Base-by-base conservation (phyloP, 1,284 basidiomycete genomes). In the Termitomyces sp. region DNA sequence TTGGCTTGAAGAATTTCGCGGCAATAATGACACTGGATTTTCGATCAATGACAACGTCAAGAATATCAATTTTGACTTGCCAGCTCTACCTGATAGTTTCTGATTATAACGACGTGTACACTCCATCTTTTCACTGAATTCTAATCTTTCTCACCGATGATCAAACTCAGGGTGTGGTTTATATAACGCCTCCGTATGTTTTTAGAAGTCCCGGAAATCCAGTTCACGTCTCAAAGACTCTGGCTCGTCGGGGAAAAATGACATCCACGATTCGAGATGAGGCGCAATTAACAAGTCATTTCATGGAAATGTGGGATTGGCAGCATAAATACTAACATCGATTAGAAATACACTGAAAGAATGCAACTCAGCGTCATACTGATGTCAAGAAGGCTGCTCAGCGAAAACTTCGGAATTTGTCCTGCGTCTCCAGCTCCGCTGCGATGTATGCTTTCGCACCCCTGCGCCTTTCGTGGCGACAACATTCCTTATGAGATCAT, bases 381-480 rank as follows among this genome's bases (percentile, higher is more conserved):
- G 10, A 31, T n/a, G 15, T 53, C 30, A 43, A 47, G 26, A 77
- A 0, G 73, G 76, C 52, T 80, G 78, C 59, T 76, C 78, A 4
- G 79, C 79, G 47, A 82, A 60, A 3, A 78, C 70, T 50, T 82
- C 76, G 5, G 71, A 72, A 58, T 60, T 75, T 73, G 47, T 80
- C 69, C 48, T 68, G 66, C 33, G 65, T 72, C 61, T 67, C 74
- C 59, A 84, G 53, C 62, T 80, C 77, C 0, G 81, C 82, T 2
- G 74, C 68, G 53, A 84, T 82, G 61, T 83, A 83, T 0, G 76
- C 82, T 64, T 82, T 83, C n/a, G 67, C 63, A 0, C 76, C 75
- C 67, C 68, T 3, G 77, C 70, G 2, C 79, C 79, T 43, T 73
- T 70, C 12, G 60, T 61, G 38, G 65, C 64, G n/a, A 83, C 67